Evolutionary conservation across 176 grass and related monocot species (phyloP).

Genomic region (Miscanthus lutarioriparius): DNA sequence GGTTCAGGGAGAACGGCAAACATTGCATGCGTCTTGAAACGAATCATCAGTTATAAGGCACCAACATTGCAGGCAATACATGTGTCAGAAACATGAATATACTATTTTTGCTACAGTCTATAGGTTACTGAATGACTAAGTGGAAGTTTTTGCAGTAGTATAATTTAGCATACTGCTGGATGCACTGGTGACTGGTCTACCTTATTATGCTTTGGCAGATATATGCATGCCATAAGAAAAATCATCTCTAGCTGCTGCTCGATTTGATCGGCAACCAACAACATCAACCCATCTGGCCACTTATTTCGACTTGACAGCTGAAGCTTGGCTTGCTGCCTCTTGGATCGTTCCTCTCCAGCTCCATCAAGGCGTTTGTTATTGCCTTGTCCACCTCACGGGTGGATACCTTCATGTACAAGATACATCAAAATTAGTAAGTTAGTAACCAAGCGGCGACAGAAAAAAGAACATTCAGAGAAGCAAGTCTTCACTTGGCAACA

Average conservation of each 20-base stretch:
- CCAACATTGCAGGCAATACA: too few relatives aligned
- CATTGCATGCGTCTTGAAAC: too few relatives aligned
- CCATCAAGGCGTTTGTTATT: constrained; percentile 33
- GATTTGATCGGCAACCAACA: neutral
- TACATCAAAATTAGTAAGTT: neutral
- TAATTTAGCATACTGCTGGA: too few relatives aligned
- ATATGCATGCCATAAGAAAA: too few relatives aligned
- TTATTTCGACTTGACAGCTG: constrained; percentile 27
- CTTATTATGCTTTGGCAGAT: too few relatives aligned
- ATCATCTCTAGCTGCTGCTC: neutral
- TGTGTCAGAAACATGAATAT: too few relatives aligned
- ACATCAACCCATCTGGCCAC: neutral
- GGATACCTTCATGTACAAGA: constrained; percentile 8
- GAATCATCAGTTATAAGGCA: too few relatives aligned
- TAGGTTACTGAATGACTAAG: too few relatives aligned
- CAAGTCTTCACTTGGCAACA: neutral
- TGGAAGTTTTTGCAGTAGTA: too few relatives aligned
- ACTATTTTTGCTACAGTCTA: too few relatives aligned
- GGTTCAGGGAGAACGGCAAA: too few relatives aligned
- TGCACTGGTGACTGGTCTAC: too few relatives aligned
- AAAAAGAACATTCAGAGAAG: neutral
- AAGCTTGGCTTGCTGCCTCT: neutral
- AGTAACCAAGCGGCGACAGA: neutral
- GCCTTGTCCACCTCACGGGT: constrained; percentile 17
- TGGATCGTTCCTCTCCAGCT: constrained; percentile 11